These are phyloP conservation scores for Crithidia thermophila DNA, from an alignment of 208 protist species.

Conservation along the genomic window DNA sequence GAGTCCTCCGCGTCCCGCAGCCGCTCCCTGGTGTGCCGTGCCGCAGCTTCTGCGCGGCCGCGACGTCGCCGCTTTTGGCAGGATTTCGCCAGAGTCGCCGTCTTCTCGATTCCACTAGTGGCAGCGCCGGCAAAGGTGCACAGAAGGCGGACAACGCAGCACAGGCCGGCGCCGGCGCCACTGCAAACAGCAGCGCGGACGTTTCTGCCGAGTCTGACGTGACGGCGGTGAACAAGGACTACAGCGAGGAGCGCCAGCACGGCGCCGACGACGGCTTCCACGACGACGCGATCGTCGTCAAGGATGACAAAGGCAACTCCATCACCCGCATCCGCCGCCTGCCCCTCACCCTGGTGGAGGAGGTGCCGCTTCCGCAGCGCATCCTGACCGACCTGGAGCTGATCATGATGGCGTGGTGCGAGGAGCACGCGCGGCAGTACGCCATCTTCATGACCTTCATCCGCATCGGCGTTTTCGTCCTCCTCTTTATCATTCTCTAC, in stretches of 20 bases:
- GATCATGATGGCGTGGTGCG: conserved; percentile 90
- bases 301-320: conserved; percentile 70
- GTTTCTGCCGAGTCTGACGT: conserved; percentile 1
- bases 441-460: conserved; percentile 66
- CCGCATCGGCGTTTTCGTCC: conserved; percentile 63
- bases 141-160: neutral
- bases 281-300: conserved; percentile 60
- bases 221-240: conserved; percentile 25
- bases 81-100: neutral
- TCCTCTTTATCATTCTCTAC: conserved; percentile 79
- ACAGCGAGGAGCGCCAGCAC: conserved; percentile 16
- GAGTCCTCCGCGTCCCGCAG: conserved; percentile 1
- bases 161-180: neutral
- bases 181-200: neutral
- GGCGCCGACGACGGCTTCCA: conserved; percentile 42
- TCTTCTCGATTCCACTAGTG: neutral
- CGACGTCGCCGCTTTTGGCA: neutral
- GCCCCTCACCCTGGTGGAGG: conserved; percentile 85
- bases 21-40: neutral
- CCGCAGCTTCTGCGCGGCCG: conserved; percentile 4
- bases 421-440: conserved; percentile 86
- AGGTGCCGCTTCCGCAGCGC: conserved; percentile 76
- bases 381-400: conserved; percentile 84
- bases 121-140: neutral
- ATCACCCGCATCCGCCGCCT: conserved; percentile 65